Evolutionary conservation across 2,329 filamentous ascomycete genomes (phyloP).

Genomic region (Aspergillus texensis): DNA sequence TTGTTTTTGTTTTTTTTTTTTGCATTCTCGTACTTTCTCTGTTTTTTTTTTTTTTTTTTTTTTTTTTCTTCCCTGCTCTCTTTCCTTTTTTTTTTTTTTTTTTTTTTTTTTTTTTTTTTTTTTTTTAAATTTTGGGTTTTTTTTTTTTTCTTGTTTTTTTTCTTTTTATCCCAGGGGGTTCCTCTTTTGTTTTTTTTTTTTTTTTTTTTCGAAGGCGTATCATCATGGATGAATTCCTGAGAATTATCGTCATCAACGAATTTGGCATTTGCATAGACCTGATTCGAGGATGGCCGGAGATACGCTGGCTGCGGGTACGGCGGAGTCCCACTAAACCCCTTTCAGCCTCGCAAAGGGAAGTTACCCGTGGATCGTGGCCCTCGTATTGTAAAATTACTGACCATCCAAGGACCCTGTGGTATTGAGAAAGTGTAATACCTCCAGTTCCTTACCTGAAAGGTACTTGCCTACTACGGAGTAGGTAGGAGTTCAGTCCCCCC

Average conservation of each 20-base stretch:
- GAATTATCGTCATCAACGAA: slow-evolving; percentile 41
- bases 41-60: too few relatives aligned
- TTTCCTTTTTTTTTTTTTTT: too few relatives aligned
- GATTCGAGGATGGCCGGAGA: background rate
- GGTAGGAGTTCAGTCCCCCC: background rate
- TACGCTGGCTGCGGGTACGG: slow-evolving; percentile 11
- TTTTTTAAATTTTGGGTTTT: too few relatives aligned
- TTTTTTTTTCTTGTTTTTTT: too few relatives aligned
- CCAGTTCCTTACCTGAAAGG: background rate
- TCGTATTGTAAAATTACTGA: slow-evolving; percentile 1
- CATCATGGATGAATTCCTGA: slow-evolving; percentile 30
- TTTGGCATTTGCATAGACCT: slow-evolving; percentile 6
- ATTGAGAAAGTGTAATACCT: background rate
- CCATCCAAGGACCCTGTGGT: background rate
- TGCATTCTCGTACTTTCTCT: too few relatives aligned
- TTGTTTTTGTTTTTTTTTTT: too few relatives aligned
- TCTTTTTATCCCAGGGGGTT: too few relatives aligned
- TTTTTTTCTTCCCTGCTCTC: too few relatives aligned
- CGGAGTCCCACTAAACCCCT: slow-evolving; percentile 5
- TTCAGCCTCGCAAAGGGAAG: background rate
- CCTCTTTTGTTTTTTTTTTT: too few relatives aligned
- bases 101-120: too few relatives aligned
- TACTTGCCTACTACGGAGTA: background rate
- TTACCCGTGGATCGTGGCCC: slow-evolving; percentile 2
- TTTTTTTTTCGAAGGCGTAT: background rate